These are phyloP conservation scores for Bruguiera parviflora DNA, from an alignment of 345 rosid genomes.

Conservation along the genomic window DNA sequence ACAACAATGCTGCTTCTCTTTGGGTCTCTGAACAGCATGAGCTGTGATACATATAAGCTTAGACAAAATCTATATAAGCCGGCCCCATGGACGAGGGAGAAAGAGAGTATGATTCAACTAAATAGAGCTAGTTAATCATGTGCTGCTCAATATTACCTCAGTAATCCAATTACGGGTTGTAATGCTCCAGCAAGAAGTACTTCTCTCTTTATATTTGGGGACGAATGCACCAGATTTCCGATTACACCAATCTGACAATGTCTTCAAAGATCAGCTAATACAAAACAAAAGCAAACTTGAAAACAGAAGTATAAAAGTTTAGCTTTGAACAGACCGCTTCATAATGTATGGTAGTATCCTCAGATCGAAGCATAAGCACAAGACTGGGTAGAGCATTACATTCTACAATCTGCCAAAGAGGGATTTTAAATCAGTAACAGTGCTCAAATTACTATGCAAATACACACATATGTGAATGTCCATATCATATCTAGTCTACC, in stretches of 20 bases:
- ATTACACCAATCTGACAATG: conserved; percentile 63
- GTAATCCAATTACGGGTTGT: conserved; percentile 76
- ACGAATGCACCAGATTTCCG: conserved; percentile 74
- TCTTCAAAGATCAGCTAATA: conserved; percentile 18
- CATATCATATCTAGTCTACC: conserved; percentile 33
- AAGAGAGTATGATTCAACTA: not conserved
- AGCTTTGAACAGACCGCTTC: conserved; percentile 56
- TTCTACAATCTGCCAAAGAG: conserved; percentile 58
- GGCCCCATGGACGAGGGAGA: not conserved
- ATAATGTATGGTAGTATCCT: conserved; percentile 56
- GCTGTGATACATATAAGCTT: conserved; percentile 27
- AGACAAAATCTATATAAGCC: not conserved
- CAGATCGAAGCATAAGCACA: conserved; percentile 59
- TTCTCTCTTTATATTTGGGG: conserved; percentile 63
- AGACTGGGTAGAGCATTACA: conserved; percentile 63
- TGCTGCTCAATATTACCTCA: conserved; percentile 40
- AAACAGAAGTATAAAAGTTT: conserved; percentile 1
- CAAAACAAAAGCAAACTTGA: conserved; percentile 11
- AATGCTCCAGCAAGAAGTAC: conserved; percentile 73
- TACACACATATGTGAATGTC: not conserved
- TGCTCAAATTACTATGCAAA: not conserved
- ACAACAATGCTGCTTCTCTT: conserved; percentile 71
- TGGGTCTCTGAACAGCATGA: conserved; percentile 65
- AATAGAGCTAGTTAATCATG: conserved; percentile 7
- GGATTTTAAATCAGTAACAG: conserved; percentile 13